Evolutionary conservation across 140 eudicot species (phyloP).

Genomic region (Cichorium intybus): DNA sequence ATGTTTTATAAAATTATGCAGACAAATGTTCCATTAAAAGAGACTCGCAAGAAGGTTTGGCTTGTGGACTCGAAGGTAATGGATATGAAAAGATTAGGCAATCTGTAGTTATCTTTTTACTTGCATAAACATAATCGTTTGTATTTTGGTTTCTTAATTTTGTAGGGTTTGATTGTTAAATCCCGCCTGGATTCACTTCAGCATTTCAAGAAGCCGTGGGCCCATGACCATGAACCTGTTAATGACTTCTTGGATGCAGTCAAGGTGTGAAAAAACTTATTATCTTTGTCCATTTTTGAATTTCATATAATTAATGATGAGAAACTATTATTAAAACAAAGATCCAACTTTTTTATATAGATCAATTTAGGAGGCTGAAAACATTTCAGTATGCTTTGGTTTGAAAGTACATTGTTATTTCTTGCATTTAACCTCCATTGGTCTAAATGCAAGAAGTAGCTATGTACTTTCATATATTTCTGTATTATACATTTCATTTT

Average conservation of each 20-base stretch:
- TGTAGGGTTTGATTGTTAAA: slow-evolving; percentile 77
- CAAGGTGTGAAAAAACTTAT: slow-evolving; percentile 46
- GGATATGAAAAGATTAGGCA: slow-evolving; percentile 3
- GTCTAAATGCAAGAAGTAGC: too few species aligned
- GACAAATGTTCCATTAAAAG: slow-evolving; percentile 73
- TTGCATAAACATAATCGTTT: background rate
- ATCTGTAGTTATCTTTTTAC: background rate
- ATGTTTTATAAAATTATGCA: slow-evolving; percentile 31
- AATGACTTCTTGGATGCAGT: slow-evolving; percentile 61
- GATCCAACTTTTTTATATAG: too few species aligned
- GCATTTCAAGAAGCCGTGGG: slow-evolving; percentile 92
- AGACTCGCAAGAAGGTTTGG: slow-evolving; percentile 82
- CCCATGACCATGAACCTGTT: slow-evolving; percentile 90
- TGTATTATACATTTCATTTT: too few species aligned
- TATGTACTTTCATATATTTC: too few species aligned
- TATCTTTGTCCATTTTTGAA: background rate
- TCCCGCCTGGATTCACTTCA: slow-evolving; percentile 77
- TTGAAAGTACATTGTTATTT: too few species aligned
- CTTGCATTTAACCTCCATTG: too few species aligned
- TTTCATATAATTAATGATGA: too few species aligned
- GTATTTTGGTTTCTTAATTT: background rate
- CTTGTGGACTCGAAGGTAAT: slow-evolving; percentile 92
- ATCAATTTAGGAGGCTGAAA: too few species aligned
- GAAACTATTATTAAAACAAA: too few species aligned
- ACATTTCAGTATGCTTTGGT: too few species aligned